Evolutionary conservation across 2,329 filamentous ascomycete genomes (phyloP).

Genomic region (Neopestalotiopsis rosae): DNA sequence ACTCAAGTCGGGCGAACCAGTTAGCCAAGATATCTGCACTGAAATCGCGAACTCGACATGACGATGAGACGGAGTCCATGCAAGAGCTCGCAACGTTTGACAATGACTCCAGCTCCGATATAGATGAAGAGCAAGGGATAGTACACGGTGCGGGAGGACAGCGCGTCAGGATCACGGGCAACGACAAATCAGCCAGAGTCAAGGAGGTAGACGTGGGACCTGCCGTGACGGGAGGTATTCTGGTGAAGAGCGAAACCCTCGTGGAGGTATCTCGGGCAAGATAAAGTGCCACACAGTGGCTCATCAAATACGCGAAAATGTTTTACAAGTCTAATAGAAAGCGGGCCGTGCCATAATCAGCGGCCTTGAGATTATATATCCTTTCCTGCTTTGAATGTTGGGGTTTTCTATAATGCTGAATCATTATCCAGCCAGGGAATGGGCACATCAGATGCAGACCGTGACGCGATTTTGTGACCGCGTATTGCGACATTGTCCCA

Average conservation of each 20-base stretch:
- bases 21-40: constrained; percentile 6
- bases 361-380: background rate
- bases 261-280: constrained; percentile 5
- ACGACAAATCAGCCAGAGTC: background rate
- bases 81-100: background rate
- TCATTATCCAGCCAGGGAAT: background rate
- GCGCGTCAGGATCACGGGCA: constrained; percentile 4
- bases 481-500: constrained; percentile 28
- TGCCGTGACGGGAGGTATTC: background rate
- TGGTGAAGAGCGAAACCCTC: constrained; percentile 10
- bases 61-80: constrained; percentile 6
- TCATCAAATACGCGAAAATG: background rate
- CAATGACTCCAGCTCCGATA: background rate
- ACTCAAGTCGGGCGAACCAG: background rate
- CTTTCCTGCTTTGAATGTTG: background rate
- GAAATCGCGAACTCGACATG: background rate
- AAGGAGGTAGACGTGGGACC: background rate
- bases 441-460: constrained; percentile 20
- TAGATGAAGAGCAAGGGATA: constrained; percentile 1
- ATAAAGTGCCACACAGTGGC: background rate
- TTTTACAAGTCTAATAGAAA: background rate
- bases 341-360: background rate
- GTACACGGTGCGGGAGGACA: background rate
- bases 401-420: background rate
- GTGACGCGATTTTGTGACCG: constrained; percentile 27